phyloP scores from a whole-genome alignment of 768 basidiomycete genomes.

The Podaxis sp. region DNA sequence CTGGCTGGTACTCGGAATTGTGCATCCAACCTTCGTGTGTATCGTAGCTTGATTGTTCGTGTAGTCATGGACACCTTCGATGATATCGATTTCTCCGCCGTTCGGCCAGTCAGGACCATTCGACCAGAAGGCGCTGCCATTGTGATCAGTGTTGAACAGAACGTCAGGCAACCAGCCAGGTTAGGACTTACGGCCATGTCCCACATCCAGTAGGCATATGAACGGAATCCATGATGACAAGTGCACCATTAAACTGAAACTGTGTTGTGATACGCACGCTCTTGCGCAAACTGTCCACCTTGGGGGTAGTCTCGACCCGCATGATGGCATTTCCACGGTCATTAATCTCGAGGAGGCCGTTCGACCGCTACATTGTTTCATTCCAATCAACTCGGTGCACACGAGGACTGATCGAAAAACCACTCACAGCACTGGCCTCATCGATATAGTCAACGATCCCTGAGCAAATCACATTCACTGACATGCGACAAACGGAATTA shows the following conservation, averaged over 20 bases:
- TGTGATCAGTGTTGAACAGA: not conserved
- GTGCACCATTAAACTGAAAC: conserved; percentile 55
- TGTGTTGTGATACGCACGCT: conserved; percentile 77
- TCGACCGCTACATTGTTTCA: conserved; percentile 39
- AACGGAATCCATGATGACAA: conserved; percentile 79
- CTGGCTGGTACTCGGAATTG: conserved; percentile 47
- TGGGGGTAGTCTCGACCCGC: conserved; percentile 82
- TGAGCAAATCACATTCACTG: conserved; percentile 10
- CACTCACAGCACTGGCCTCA: conserved; percentile 54
- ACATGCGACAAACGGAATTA: not conserved
- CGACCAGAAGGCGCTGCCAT: conserved; percentile 44
- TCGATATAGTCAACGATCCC: conserved; percentile 64
- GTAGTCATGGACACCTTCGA: conserved; percentile 82
- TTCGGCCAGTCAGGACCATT: conserved; percentile 63
- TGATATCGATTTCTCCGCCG: conserved; percentile 78
- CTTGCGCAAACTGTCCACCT: conserved; percentile 63
- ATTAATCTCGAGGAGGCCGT: conserved; percentile 67
- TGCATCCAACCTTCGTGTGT: conserved; percentile 74
- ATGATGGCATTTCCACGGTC: conserved; percentile 76
- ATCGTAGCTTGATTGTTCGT: conserved; percentile 81
- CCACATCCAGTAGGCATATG: conserved; percentile 93
- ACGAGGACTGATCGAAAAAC: conserved; percentile 9
- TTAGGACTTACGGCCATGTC: conserved; percentile 65
- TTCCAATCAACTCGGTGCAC: not conserved
- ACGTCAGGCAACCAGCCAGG: not conserved